Evolutionary conservation across 108 stramenopile species (phyloP), one percentile per base, ranked within the genome.

Genomic region (Skeletonema costatum): DNA sequence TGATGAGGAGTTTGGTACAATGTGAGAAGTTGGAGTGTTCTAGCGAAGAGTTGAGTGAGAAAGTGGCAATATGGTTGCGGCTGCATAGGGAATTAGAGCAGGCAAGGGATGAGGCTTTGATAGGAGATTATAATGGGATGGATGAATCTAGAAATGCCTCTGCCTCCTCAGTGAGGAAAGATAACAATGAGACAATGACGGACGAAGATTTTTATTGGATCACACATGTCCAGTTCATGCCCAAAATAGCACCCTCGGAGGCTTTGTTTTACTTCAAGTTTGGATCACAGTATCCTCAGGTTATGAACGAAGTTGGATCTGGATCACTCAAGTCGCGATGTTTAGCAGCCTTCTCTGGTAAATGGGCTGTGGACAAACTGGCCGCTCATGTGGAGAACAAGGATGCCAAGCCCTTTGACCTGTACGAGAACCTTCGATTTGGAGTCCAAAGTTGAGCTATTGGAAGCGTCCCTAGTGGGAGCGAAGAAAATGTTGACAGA

Each of bases 201-300:
- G 76, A 82, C 35, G 81, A 82, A 73, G 72, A 77, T 25, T 82
- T 82, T 29, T 82, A 78, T 41, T 82, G 76, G 72, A 53, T 82
- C 5, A 82, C 81, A 2, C 81, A 82, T 33, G 66, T 72, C 29
- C 76, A 82, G 38, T 31, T 44, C 41, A 77, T 82, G 72, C 81
- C 77, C 2, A 39, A 32, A 59, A 78, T 82, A 61, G 64, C 72
- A 2, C 66, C 71, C 1, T 50, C 60, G 16, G 81, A 82, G 56
- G 76, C 81, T 32, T 39, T 82, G 29, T 82, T 77, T 33, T 82
- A 62, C 36, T 46, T 73, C 17, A 66, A 66, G 38, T 74, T 63
- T 59, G 81, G 71, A 46, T n/a, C 61, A 16, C 71, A 77, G 31
- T 82, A 46, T 66, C 77, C 81, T 12, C 42, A 53, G 5, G 59